Evolutionary conservation across 306 rosid genomes (phyloP).

Genomic region (Hippophae tibetana): DNA sequence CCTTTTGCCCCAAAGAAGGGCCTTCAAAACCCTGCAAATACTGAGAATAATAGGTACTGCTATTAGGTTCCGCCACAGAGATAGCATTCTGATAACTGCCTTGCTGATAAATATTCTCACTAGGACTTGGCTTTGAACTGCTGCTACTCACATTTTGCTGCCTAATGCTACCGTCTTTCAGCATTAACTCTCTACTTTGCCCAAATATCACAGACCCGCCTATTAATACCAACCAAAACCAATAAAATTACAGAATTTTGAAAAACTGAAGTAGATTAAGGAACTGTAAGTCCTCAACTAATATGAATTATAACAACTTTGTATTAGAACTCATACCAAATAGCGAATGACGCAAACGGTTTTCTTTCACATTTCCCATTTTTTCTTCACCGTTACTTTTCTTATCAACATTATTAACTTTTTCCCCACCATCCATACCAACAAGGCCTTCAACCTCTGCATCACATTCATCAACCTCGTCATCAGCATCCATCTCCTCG

Average conservation of each 20-base stretch:
- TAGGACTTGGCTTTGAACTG: slow-evolving; percentile 30
- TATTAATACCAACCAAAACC: slow-evolving; percentile 9
- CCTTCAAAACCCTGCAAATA: slow-evolving; percentile 70
- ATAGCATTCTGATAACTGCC: slow-evolving; percentile 48
- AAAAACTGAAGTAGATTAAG: neutral
- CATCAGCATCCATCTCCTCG: slow-evolving; percentile 46
- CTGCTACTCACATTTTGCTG: slow-evolving; percentile 27
- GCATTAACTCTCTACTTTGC: slow-evolving; percentile 48
- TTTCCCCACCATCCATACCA: slow-evolving; percentile 29
- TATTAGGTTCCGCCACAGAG: slow-evolving; percentile 54
- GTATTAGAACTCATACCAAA: slow-evolving; percentile 42
- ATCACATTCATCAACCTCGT: slow-evolving; percentile 36
- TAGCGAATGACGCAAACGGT: slow-evolving; percentile 35
- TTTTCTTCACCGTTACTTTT: slow-evolving; percentile 26
- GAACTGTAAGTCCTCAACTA: neutral
- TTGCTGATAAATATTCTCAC: slow-evolving; percentile 27
- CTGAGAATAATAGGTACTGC: slow-evolving; percentile 73
- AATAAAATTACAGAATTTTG: slow-evolving; percentile 7
- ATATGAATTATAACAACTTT: slow-evolving; percentile 7
- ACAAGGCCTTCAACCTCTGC: slow-evolving; percentile 43
- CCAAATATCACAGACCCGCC: slow-evolving; percentile 40
- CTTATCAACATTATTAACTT: slow-evolving; percentile 29
- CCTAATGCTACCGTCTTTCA: slow-evolving; percentile 51
- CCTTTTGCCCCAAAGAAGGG: slow-evolving; percentile 58
- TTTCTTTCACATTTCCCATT: slow-evolving; percentile 57